A percentile compares a stretch with the other conserved stretches of the same genome.
phyloP scores from a whole-genome alignment of 176 grass and related monocot species.

The Oryza australiensis region DNA sequence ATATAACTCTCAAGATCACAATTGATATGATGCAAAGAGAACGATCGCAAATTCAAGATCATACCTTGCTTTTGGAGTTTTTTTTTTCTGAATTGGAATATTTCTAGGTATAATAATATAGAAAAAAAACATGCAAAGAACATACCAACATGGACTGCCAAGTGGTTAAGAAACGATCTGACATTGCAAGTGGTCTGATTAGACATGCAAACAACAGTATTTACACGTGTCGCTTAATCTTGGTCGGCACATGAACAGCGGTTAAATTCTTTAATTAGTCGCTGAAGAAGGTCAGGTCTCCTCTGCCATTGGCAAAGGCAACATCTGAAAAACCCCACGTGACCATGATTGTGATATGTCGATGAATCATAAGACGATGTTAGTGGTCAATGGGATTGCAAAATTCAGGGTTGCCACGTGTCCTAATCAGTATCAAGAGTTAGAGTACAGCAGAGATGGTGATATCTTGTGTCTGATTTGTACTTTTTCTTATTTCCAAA shows the following conservation, averaged over 20 bases:
- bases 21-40: not conserved
- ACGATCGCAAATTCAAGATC: not conserved
- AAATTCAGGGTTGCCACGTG: not conserved
- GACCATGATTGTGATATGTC: constrained; percentile 8
- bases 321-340: constrained; percentile 42
- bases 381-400: constrained; percentile 24
- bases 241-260: not conserved
- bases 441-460: not conserved
- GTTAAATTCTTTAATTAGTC: not conserved
- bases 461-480: constrained; percentile 18
- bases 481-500: not conserved
- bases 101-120: not conserved
- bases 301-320: constrained; percentile 21
- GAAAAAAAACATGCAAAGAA: not conserved
- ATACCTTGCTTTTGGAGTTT: not conserved
- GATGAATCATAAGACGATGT: not conserved
- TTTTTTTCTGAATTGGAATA: not conserved
- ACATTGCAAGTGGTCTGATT: constrained; percentile 12
- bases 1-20: not conserved
- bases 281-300: not conserved
- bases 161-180: not conserved
- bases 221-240: constrained; percentile 23
- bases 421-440: not conserved
- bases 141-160: not conserved
- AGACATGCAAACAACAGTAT: not conserved